phyloP scores from a whole-genome alignment of 257 asterid species.

The Fraxinus anomala region DNA sequence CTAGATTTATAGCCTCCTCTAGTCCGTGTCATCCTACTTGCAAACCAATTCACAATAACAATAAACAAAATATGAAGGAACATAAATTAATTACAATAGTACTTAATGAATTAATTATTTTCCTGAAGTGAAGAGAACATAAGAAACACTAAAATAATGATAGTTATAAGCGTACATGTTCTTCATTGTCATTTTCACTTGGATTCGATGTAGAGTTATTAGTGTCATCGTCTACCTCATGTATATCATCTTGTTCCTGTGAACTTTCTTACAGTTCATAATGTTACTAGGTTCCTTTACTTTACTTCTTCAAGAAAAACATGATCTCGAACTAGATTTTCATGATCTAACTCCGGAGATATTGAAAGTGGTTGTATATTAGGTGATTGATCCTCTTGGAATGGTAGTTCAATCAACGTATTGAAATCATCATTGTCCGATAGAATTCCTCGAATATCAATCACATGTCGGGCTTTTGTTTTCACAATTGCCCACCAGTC shows the following conservation, averaged over 20 bases:
- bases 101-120: background rate
- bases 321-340: background rate
- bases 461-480: background rate
- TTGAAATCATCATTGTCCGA: background rate
- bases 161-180: no score
- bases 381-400: constrained; percentile 25
- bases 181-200: background rate
- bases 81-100: no score
- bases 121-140: background rate
- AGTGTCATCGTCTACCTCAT: background rate
- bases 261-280: background rate
- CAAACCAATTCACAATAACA: no score
- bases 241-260: background rate
- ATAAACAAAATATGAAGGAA: background rate
- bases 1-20: no score
- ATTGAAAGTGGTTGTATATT: background rate
- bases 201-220: background rate
- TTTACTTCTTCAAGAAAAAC: background rate
- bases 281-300: background rate
- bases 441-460: background rate
- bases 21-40: no score
- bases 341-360: background rate
- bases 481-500: background rate
- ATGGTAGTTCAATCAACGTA: background rate
- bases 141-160: no score